Evolutionary conservation across 129 eudicot genomes (phyloP), one percentile per base, ranked within the genome.

Genomic region (Tagetes erecta): DNA sequence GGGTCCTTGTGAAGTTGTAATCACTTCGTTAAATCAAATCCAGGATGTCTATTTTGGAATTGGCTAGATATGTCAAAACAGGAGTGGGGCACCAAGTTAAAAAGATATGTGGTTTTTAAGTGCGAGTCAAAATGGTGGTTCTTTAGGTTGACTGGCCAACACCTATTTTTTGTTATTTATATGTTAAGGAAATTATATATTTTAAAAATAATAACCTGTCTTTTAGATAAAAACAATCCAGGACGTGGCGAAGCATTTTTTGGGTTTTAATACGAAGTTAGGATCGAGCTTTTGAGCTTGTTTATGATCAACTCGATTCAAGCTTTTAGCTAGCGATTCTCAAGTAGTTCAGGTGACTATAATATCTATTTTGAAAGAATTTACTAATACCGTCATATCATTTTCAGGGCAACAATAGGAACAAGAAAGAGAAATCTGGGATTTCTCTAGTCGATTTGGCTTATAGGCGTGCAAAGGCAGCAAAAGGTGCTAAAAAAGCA

Each of bases 391-490:
- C 6, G 14, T 8, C 3, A 0, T 13, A 9, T 39, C 45, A 38
- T 63, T 66, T 69, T 44, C 85, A 88, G 98, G 87, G 83, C 3
- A 76, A 72, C 57, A 80, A 47, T 36, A 88, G 79, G 71, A 74
- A 52, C 67, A 84, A 86, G 70, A 86, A 93, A 80, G 96, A 87
- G 13, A 85, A 88, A 75, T 30, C 73, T 8, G 97, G 93, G 55
- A 76, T 90, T 42, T 84, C 96, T 33, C 86, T 94, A 68, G 97
- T 94, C 74, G 98, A 94, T 75, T 73, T 88, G 71, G 99, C 91
- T 42, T 86, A 88, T 79, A 84, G 97, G 62, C 87, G 93, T 62
- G 99, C 97, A 51, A 94, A 94, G 86, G 89, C 97, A 57, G 91
- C 70, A 6, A 94, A 94, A 75, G 97, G 96, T 55, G 89, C 80